Evolutionary conservation across 1,284 basidiomycete genomes (phyloP).

Genomic region (Cutaneotrichosporon cutaneum): DNA sequence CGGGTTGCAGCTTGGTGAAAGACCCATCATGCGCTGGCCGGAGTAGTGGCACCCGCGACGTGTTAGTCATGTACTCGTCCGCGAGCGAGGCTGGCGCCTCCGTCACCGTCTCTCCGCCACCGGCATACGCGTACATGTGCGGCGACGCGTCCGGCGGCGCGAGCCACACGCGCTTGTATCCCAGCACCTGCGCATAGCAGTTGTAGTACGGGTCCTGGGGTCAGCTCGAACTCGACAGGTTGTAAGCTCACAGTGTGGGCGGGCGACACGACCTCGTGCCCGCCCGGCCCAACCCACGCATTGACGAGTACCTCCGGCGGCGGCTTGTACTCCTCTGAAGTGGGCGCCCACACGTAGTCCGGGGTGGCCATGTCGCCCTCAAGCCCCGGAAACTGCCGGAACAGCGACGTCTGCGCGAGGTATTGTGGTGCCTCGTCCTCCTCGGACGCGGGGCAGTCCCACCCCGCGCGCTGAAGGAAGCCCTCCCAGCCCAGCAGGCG

Average conservation of each 20-base stretch:
- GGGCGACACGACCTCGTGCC: conserved; percentile 64
- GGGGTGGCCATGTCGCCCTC: conserved; percentile 73
- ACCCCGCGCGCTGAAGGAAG: conserved; percentile 64
- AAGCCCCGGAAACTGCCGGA: conserved; percentile 78
- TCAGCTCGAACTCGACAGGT: conserved; percentile 11
- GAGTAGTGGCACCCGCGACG: conserved; percentile 51
- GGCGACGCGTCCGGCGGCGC: conserved; percentile 65
- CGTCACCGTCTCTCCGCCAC: background rate
- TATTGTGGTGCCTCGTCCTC: conserved; percentile 59
- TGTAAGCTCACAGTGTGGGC: conserved; percentile 76
- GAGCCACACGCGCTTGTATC: conserved; percentile 87
- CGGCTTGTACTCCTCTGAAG: conserved; percentile 60
- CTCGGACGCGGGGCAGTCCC: conserved; percentile 36
- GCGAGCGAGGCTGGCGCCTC: too few relatives aligned
- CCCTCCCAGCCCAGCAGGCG: conserved; percentile 72
- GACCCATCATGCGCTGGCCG: conserved; percentile 11
- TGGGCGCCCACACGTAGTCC: conserved; percentile 74
- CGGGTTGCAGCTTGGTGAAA: background rate
- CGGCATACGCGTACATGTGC: conserved; percentile 59
- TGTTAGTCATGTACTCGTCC: conserved; percentile 53
- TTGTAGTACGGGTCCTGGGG: conserved; percentile 88
- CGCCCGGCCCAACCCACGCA: conserved; percentile 79
- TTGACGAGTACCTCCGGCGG: conserved; percentile 69
- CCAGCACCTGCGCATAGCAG: conserved; percentile 85
- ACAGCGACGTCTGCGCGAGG: conserved; percentile 84